phyloP scores from a whole-genome alignment of 2,329 filamentous ascomycete species.

The Ophiostoma pallidulum region DNA sequence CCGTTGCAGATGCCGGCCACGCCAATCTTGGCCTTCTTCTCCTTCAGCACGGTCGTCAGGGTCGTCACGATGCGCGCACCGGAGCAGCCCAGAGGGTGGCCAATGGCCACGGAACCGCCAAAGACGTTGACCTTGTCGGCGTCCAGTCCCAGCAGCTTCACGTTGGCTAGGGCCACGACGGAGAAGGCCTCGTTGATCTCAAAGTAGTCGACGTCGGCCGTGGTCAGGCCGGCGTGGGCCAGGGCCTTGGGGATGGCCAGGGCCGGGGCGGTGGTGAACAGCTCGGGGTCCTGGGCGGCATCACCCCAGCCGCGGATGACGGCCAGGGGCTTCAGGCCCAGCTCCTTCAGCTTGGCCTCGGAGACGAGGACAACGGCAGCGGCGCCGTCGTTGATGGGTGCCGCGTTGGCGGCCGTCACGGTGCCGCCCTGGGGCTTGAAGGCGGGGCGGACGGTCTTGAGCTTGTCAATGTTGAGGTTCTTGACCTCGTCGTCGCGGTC shows the following conservation, averaged over 20 bases:
- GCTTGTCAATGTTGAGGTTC: conserved; percentile 80
- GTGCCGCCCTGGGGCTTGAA: conserved; percentile 75
- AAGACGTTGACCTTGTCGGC: conserved; percentile 90
- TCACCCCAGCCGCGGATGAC: conserved; percentile 98
- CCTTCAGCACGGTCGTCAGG: conserved; percentile 73
- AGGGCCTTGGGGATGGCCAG: conserved; percentile 96
- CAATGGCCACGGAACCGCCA: conserved; percentile 90
- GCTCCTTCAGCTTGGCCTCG: conserved; percentile 86
- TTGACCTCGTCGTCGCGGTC: conserved; percentile 91
- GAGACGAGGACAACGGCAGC: conserved; percentile 89
- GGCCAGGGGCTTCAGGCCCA: conserved; percentile 82
- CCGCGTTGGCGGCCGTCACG: conserved; percentile 92
- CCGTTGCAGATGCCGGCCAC: conserved; percentile 96
- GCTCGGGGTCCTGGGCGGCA: conserved; percentile 80
- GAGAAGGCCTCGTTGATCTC: conserved; percentile 99
- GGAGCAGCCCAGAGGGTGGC: conserved; percentile 87
- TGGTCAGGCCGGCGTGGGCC: conserved; percentile 78
- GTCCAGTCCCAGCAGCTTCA: conserved; percentile 74
- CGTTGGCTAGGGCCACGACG: conserved; percentile 90
- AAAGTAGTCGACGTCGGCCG: conserved; percentile 77
- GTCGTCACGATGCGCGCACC: conserved; percentile 92
- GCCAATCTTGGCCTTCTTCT: conserved; percentile 90
- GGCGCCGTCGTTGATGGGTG: conserved; percentile 90
- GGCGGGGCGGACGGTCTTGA: conserved; percentile 73
- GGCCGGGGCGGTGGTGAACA: conserved; percentile 90